These are phyloP conservation scores for Gossypium aridum DNA, from an alignment of 441 rosid genomes.

Conservation along the genomic window DNA sequence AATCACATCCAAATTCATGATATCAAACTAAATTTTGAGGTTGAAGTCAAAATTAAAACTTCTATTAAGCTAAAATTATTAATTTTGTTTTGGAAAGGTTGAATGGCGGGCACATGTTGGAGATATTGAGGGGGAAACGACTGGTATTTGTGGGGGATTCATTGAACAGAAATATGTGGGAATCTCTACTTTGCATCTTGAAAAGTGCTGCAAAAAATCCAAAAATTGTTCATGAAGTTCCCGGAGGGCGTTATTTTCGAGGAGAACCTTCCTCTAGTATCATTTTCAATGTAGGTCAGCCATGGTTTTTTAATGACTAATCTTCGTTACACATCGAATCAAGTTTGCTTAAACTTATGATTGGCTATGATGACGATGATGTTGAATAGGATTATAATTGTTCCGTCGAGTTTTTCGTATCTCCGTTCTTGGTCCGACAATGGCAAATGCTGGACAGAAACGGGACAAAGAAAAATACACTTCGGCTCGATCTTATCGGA, in stretches of 20 bases:
- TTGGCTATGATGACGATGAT: conserved; percentile 4
- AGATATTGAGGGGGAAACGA: conserved; percentile 74
- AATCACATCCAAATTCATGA: too few species aligned
- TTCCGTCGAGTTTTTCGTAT: conserved; percentile 73
- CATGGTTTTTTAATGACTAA: neutral
- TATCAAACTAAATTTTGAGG: too few species aligned
- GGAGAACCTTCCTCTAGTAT: conserved; percentile 76
- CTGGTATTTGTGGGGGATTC: conserved; percentile 90
- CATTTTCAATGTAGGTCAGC: conserved; percentile 52
- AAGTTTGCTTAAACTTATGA: neutral
- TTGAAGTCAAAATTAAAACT: too few species aligned
- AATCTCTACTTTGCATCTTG: conserved; percentile 80
- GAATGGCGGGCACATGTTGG: conserved; percentile 50
- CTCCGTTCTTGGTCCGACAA: conserved; percentile 90
- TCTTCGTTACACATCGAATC: neutral
- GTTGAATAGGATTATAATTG: conserved; percentile 57
- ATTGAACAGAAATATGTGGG: conserved; percentile 95
- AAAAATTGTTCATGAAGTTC: conserved; percentile 58
- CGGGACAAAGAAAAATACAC: conserved; percentile 62
- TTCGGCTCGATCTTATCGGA: conserved; percentile 75
- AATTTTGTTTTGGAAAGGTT: conserved; percentile 29
- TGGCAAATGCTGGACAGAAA: conserved; percentile 55
- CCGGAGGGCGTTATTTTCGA: conserved; percentile 61
- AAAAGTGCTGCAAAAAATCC: conserved; percentile 52
- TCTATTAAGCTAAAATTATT: neutral